phyloP scores from a whole-genome alignment of 208 protist species.

The Strigomonas culicis region DNA sequence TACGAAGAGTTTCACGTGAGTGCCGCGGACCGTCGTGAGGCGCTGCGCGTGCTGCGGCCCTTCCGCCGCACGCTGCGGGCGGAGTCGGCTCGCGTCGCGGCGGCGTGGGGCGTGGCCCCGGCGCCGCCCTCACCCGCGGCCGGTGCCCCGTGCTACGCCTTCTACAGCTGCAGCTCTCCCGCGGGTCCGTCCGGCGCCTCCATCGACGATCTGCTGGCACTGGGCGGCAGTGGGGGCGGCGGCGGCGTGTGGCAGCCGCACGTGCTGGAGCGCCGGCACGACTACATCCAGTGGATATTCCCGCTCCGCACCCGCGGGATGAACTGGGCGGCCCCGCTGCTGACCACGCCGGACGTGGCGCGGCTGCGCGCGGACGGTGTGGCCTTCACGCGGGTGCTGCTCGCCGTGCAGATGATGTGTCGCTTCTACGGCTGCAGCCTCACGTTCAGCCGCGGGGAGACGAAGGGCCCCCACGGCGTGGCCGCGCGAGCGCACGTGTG shows the following conservation, averaged over 20 bases:
- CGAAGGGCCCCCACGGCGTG: slow-evolving; percentile 10
- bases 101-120: no score
- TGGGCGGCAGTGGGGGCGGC: neutral
- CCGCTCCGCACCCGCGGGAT: slow-evolving; percentile 65
- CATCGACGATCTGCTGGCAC: neutral
- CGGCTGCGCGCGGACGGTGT: slow-evolving; percentile 33
- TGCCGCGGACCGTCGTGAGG: neutral
- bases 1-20: neutral
- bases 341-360: slow-evolving; percentile 40
- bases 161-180: neutral
- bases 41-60: neutral
- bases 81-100: neutral
- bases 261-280: slow-evolving; percentile 52
- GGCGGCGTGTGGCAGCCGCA: slow-evolving; percentile 25
- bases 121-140: no score
- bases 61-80: neutral
- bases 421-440: slow-evolving; percentile 70
- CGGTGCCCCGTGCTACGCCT: neutral
- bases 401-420: slow-evolving; percentile 61
- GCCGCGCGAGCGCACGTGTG: slow-evolving; percentile 7
- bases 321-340: slow-evolving; percentile 56
- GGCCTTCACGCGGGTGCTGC: slow-evolving; percentile 35
- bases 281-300: slow-evolving; percentile 81
- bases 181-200: no score
- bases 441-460: neutral